Evolutionary conservation across 2,329 filamentous ascomycete species (phyloP).

Genomic region (Penicillium sp.): DNA sequence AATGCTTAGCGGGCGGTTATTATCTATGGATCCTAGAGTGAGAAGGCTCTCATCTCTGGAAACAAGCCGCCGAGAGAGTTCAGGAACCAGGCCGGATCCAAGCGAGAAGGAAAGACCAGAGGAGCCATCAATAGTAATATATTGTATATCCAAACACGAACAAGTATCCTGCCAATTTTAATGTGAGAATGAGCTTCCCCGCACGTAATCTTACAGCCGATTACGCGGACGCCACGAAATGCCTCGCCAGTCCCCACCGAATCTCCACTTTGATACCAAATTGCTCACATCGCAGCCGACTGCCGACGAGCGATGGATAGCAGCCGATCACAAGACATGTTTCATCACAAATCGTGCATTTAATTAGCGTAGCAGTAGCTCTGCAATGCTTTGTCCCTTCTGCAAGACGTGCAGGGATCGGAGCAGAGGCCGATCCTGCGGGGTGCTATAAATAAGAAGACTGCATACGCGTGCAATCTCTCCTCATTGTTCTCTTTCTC

Average conservation of each 20-base stretch:
- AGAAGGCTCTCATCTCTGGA: neutral
- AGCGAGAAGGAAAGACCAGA: neutral
- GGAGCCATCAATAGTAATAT: neutral
- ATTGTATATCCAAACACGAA: neutral
- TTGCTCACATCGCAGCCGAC: slow-evolving; percentile 4
- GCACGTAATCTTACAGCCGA: slow-evolving; percentile 15
- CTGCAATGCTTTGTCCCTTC: neutral
- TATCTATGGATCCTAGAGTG: neutral
- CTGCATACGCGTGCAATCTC: neutral
- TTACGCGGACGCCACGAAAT: slow-evolving; percentile 3
- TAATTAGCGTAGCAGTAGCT: neutral
- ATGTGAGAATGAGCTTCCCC: slow-evolving; percentile 8
- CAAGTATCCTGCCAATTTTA: neutral
- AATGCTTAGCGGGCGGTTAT: neutral
- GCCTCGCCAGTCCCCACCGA: neutral
- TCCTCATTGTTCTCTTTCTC: neutral
- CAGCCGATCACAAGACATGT: slow-evolving; percentile 2
- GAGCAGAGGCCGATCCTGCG: neutral
- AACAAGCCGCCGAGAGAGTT: neutral
- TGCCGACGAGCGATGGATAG: slow-evolving; percentile 6
- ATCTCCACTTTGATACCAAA: neutral
- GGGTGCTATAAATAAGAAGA: neutral
- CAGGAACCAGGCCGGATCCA: neutral
- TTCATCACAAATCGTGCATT: too few relatives aligned
- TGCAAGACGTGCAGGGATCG: neutral